Base-by-base conservation (phyloP, 2,329 filamentous ascomycete species). In the Fusarium sp. region DNA sequence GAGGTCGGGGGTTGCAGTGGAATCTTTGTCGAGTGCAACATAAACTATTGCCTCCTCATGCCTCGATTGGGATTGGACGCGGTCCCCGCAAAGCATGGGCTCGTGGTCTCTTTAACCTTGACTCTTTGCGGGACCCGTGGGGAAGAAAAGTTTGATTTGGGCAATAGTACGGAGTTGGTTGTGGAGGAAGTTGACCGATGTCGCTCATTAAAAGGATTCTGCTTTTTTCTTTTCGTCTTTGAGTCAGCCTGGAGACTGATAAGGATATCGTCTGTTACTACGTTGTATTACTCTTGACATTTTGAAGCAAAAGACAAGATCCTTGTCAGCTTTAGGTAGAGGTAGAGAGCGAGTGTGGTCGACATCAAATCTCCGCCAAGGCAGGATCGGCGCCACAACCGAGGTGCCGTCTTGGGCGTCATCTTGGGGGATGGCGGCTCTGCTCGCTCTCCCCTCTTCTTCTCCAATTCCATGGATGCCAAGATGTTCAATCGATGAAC, bases 31-130 rank as follows among this genome's bases (percentile, higher is more conserved):
- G 5, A 20, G 61, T 54, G 59, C 50, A 40, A 66, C 61, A 52
- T 62, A 58, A 66, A 54, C 54, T 50, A 27, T 50, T 29, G 45
- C 25, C 22, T 20, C 40, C 38, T n/a, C n/a, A 11, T 20, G 14
- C 45, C 33, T 36, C 3, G 11, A 36, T 35, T 33, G 27, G 45
- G 57, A 52, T 47, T 66, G 52, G 57, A 62, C 33, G 9, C 11
- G 10, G 36, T 68, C 70, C 73, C 73, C 73, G 70, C 73, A 25
- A 29, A 59, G 38, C 52, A 65, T 45, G 70, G 72, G 63, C 68
- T 73, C 65, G 65, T 56, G 68, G 66, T 45, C 25, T n/a, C 6
- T 42, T 25, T 22, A 22, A 33, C 50, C 62, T 35, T 58, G 50
- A 27, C 42, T 47, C 22, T 16, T 47, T 9, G 25, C n/a, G 50